Conservation (phyloP, 345 rosid species). For the Heritiera fomes region DNA sequence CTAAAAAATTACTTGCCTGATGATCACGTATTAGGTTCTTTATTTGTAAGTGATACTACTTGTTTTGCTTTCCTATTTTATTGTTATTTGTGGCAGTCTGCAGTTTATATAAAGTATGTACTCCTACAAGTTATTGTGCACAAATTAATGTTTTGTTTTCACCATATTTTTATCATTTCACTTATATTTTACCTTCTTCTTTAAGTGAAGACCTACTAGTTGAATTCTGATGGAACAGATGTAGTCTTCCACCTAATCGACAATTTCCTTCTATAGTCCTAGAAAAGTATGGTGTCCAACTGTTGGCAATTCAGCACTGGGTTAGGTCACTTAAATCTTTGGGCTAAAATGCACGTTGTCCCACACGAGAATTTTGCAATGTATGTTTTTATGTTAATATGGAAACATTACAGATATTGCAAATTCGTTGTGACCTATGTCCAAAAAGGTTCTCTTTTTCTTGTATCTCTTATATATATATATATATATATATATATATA, state of each 20-base stretch:
- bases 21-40: not conserved
- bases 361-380: constrained; percentile 15
- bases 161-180: not conserved
- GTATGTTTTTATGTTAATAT: constrained; percentile 12
- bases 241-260: constrained; percentile 90
- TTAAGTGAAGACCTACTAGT: constrained; percentile 85
- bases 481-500: not conserved
- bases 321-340: constrained; percentile 21
- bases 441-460: not conserved
- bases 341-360: constrained; percentile 23
- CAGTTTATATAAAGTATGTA: not conserved
- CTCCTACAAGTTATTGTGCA: not conserved
- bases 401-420: constrained; percentile 1
- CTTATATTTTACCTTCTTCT: not conserved
- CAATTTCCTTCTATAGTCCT: constrained; percentile 65
- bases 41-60: not conserved
- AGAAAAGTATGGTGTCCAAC: not conserved
- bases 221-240: constrained; percentile 90
- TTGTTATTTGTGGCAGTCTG: not conserved
- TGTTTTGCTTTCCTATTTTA: not conserved
- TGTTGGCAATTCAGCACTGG: constrained; percentile 10
- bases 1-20: not conserved
- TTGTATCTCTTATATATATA: not conserved
- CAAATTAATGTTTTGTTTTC: not conserved
- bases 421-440: constrained; percentile 11